A percentile compares a stretch with the other conserved stretches of the same genome.
Evolutionary conservation across 1,139 yeast genomes (phyloP).

Genomic region (Candida albicans): DNA sequence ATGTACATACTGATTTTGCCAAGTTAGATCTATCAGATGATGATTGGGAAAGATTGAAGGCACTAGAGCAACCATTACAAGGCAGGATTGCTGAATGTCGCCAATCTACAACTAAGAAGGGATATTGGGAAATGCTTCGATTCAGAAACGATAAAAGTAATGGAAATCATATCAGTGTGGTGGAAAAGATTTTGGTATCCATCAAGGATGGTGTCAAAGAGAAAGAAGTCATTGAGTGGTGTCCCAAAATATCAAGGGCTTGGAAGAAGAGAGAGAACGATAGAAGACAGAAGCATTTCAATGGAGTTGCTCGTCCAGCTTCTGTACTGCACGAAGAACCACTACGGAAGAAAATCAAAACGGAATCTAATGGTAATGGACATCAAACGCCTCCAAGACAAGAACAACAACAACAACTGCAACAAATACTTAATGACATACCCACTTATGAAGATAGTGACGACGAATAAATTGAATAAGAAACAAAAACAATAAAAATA

Average conservation of each 20-base stretch:
- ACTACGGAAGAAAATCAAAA: constrained; percentile 12
- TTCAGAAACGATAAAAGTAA: constrained; percentile 90
- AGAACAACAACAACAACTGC: constrained; percentile 11
- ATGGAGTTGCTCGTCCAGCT: constrained; percentile 7
- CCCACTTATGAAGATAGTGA: constrained; percentile 49
- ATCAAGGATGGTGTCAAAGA: constrained; percentile 84
- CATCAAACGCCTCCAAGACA: constrained; percentile 12
- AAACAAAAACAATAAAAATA: not conserved
- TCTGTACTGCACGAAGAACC: constrained; percentile 8
- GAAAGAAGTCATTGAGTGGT: constrained; percentile 61
- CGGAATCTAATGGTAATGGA: constrained; percentile 2
- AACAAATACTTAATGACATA: constrained; percentile 23
- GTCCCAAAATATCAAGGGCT: constrained; percentile 33
- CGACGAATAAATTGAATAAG: constrained; percentile 18
- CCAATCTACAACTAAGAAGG: constrained; percentile 49
- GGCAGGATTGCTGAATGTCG: constrained; percentile 90
- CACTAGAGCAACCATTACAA: constrained; percentile 74
- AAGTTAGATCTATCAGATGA: constrained; percentile 61
- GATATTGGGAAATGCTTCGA: constrained; percentile 80
- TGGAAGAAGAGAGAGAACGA: constrained; percentile 40
- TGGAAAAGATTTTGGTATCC: constrained; percentile 76
- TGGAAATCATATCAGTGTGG: constrained; percentile 82
- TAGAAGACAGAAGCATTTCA: constrained; percentile 18
- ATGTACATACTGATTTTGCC: constrained; percentile 65
- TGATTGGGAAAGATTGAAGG: constrained; percentile 81